phyloP scores from a whole-genome alignment of 1,284 basidiomycete genomes.

The Papiliotrema laurentii region DNA sequence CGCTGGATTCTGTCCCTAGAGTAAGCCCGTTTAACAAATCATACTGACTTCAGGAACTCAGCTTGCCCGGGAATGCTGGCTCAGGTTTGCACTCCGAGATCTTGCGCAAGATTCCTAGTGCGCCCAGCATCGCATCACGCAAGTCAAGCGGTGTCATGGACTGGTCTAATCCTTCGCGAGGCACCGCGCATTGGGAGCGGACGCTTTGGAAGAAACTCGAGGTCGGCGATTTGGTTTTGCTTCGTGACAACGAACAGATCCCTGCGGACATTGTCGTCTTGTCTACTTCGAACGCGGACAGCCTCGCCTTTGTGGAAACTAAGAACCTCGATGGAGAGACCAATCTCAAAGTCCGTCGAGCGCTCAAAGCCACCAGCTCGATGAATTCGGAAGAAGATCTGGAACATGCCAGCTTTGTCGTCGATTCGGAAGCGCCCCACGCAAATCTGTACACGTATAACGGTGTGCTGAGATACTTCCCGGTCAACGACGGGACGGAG shows the following conservation, averaged over 20 bases:
- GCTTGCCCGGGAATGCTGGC: too few species aligned
- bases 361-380: conserved; percentile 68
- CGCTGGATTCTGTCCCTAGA: conserved; percentile 32
- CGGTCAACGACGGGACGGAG: conserved; percentile 11
- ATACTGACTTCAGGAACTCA: too few species aligned
- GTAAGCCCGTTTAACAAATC: conserved; percentile 11
- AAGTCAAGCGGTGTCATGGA: conserved; percentile 68
- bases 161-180: conserved; percentile 62
- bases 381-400: conserved; percentile 87
- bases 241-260: conserved; percentile 90
- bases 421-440: conserved; percentile 91
- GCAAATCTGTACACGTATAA: conserved; percentile 91
- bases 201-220: conserved; percentile 99
- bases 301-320: conserved; percentile 83
- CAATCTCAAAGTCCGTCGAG: conserved; percentile 82
- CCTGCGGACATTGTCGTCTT: conserved; percentile 92
- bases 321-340: conserved; percentile 98
- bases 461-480: conserved; percentile 69
- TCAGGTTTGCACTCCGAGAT: neutral
- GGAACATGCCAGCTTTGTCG: conserved; percentile 75
- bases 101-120: conserved; percentile 14
- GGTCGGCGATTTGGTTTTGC: conserved; percentile 89
- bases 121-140: conserved; percentile 49
- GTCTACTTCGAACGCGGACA: conserved; percentile 66
- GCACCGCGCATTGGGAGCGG: conserved; percentile 82